Conservation (phyloP, 495 filamentous ascomycete species). For the Penicillium mononematosum region DNA sequence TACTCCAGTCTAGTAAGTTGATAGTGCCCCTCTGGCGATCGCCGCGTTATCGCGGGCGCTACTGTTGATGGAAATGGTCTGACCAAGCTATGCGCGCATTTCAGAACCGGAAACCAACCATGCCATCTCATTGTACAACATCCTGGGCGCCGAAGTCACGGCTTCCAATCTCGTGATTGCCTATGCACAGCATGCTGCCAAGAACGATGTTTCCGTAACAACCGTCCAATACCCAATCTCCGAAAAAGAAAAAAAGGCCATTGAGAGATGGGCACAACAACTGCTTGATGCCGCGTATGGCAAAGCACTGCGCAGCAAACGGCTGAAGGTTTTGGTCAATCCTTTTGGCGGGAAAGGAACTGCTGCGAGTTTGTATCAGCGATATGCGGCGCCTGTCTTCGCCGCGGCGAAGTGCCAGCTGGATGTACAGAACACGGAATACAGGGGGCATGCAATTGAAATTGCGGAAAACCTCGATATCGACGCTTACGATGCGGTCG, state of each 20-base stretch:
- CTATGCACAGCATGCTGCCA: slow-evolving; percentile 62
- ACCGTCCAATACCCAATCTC: slow-evolving; percentile 62
- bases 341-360: slow-evolving; percentile 83
- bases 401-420: slow-evolving; percentile 75
- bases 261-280: slow-evolving; percentile 58
- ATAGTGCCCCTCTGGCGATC: slow-evolving; percentile 15
- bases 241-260: slow-evolving; percentile 47
- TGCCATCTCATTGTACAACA: slow-evolving; percentile 74
- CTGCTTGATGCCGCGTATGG: slow-evolving; percentile 73
- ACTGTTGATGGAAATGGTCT: slow-evolving; percentile 11
- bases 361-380: slow-evolving; percentile 70
- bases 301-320: slow-evolving; percentile 64
- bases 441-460: slow-evolving; percentile 73
- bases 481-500: slow-evolving; percentile 74
- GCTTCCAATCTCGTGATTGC: slow-evolving; percentile 66
- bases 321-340: slow-evolving; percentile 86
- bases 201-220: slow-evolving; percentile 55
- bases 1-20: slow-evolving; percentile 38
- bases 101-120: slow-evolving; percentile 36
- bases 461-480: slow-evolving; percentile 79
- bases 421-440: slow-evolving; percentile 70
- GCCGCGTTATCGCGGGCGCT: slow-evolving; percentile 10
- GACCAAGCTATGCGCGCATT: slow-evolving; percentile 9
- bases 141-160: slow-evolving; percentile 74
- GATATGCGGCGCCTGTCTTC: slow-evolving; percentile 78